These are phyloP conservation scores for Astrocystis sublimbata DNA, from an alignment of 495 filamentous ascomycete genomes.

Conservation along the genomic window DNA sequence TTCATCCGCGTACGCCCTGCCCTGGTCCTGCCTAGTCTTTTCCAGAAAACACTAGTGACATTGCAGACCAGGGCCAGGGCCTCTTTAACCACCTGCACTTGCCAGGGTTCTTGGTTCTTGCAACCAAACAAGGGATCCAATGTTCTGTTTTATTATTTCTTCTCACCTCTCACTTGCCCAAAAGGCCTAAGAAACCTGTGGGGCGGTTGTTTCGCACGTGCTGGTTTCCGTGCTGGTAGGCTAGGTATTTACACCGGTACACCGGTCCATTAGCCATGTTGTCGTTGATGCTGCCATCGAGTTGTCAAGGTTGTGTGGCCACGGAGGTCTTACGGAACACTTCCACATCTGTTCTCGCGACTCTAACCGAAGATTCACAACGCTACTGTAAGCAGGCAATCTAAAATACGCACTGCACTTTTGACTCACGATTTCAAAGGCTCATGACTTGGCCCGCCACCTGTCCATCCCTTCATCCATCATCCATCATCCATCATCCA, in stretches of 20 bases:
- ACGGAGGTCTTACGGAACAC: too few relatives aligned
- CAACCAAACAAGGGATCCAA: neutral
- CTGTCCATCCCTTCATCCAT: neutral
- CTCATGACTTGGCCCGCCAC: neutral
- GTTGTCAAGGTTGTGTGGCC: neutral
- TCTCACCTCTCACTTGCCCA: neutral
- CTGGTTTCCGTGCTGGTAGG: neutral
- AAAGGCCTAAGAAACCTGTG: neutral
- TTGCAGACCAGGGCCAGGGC: too few relatives aligned
- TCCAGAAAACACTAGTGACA: slow-evolving; percentile 1
- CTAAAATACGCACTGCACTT: neutral
- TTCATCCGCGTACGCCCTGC: too few relatives aligned
- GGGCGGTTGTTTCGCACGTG: slow-evolving; percentile 2
- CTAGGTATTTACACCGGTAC: too few relatives aligned
- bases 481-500: neutral
- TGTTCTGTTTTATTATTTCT: neutral
- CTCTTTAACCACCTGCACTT: neutral
- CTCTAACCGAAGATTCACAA: neutral
- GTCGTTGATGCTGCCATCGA: neutral
- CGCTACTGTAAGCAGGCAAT: neutral
- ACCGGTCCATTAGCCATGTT: neutral
- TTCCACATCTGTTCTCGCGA: slow-evolving; percentile 1
- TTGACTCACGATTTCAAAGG: neutral
- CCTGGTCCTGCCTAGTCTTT: too few relatives aligned
- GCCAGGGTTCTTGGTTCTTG: neutral